phyloP scores from a whole-genome alignment of 75 land plant species.

The Pinus tabuliformis region DNA sequence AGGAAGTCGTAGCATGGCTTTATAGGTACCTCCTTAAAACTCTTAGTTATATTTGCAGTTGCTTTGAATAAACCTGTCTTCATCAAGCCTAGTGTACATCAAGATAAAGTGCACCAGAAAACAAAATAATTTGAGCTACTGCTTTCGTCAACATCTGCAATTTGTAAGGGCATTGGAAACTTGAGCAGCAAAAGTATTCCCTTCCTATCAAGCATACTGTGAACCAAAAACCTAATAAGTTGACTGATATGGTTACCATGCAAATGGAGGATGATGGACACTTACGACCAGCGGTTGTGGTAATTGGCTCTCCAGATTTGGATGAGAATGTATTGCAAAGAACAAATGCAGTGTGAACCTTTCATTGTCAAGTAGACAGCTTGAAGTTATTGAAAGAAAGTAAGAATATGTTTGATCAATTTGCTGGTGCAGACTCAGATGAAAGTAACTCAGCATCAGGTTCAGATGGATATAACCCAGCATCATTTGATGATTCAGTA shows the following conservation, averaged over 20 bases:
- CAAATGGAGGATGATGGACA: neutral
- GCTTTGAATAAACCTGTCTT: neutral
- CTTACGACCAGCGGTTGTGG: neutral
- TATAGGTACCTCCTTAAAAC: neutral
- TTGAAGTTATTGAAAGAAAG: neutral
- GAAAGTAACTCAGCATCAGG: neutral
- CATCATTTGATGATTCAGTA: constrained; percentile 1
- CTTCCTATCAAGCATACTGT: neutral
- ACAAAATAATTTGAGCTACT: neutral
- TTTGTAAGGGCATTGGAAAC: neutral
- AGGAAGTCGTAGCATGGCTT: neutral
- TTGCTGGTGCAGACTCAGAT: neutral
- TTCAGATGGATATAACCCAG: neutral
- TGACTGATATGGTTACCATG: neutral
- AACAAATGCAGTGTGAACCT: neutral
- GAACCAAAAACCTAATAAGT: neutral
- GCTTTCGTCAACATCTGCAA: neutral
- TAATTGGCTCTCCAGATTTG: neutral
- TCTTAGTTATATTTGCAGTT: neutral
- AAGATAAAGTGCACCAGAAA: neutral
- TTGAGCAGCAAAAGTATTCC: neutral
- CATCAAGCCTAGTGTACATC: neutral
- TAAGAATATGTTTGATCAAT: neutral
- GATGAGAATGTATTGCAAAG: neutral
- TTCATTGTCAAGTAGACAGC: neutral